These are phyloP conservation scores for Kentomonas sorsogonicus DNA, from an alignment of 208 protist genomes.

Conservation along the genomic window DNA sequence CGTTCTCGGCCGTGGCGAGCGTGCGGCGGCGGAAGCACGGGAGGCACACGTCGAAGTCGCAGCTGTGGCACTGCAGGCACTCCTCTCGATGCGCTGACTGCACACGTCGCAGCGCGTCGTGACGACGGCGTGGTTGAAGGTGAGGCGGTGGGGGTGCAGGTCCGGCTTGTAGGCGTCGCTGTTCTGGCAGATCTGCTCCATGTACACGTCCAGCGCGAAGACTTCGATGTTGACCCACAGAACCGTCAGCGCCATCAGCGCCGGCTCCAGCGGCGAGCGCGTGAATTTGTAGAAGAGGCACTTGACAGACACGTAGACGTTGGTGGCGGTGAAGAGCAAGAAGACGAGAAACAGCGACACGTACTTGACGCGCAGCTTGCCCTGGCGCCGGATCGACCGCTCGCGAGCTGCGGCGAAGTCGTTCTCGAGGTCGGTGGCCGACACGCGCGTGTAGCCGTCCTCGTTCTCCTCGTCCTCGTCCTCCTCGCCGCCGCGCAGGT, in stretches of 20 bases:
- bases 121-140: constrained; percentile 31
- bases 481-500: constrained; percentile 11
- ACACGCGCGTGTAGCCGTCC: constrained; percentile 9
- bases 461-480: constrained; percentile 10
- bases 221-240: constrained; percentile 41
- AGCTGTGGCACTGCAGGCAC: constrained; percentile 30
- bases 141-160: constrained; percentile 37
- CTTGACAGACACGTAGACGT: constrained; percentile 33
- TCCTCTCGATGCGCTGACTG: constrained; percentile 45
- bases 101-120: constrained; percentile 44
- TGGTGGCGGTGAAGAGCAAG: constrained; percentile 26
- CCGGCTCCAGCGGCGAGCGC: constrained; percentile 17
- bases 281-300: constrained; percentile 37
- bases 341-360: constrained; percentile 23
- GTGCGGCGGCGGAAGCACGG: constrained; percentile 30
- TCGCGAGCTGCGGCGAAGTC: constrained; percentile 9
- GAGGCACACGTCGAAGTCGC: constrained; percentile 48
- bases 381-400: constrained; percentile 19
- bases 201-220: constrained; percentile 28
- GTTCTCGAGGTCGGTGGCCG: neutral
- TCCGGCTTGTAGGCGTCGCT: constrained; percentile 24
- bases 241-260: constrained; percentile 36
- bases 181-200: constrained; percentile 14
- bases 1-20: constrained; percentile 20
- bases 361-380: constrained; percentile 20